Conservation (phyloP, 257 asterid genomes). For the Ocimum tenuiflorum region DNA sequence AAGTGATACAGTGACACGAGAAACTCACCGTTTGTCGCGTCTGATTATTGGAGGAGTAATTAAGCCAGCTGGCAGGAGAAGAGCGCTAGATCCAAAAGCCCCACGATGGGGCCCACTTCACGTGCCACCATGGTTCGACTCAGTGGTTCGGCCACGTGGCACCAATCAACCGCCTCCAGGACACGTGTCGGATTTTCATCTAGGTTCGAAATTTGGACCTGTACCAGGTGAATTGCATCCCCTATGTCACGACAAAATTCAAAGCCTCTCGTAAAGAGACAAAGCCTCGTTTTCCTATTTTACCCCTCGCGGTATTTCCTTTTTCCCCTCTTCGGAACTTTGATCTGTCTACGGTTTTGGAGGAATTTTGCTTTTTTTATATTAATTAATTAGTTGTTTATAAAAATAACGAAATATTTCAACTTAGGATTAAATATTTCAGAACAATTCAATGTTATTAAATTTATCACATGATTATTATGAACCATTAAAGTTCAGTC, state of each 20-base stretch:
- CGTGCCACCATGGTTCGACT: conserved; percentile 32
- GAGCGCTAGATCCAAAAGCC: conserved; percentile 29
- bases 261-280: conserved; percentile 19
- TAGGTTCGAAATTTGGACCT: conserved; percentile 29
- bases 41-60: background rate
- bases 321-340: conserved; percentile 1
- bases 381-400: too few relatives aligned
- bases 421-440: too few relatives aligned
- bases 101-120: conserved; percentile 34
- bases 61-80: conserved; percentile 31
- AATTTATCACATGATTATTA: too few relatives aligned
- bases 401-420: too few relatives aligned
- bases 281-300: conserved; percentile 11
- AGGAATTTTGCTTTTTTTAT: too few relatives aligned
- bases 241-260: conserved; percentile 26
- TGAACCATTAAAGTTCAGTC: too few relatives aligned
- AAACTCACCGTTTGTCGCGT: conserved; percentile 22
- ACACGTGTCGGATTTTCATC: conserved; percentile 28
- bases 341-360: too few relatives aligned
- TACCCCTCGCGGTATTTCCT: too few relatives aligned
- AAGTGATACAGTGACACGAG: conserved; percentile 21
- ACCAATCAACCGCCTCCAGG: background rate
- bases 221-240: conserved; percentile 33
- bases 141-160: conserved; percentile 27
- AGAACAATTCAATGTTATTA: too few relatives aligned